Percentiles rank a stretch among this genome's conserved stretches.
phyloP scores from a whole-genome alignment of 2,329 filamentous ascomycete species.

The Colletotrichum tropicicola region DNA sequence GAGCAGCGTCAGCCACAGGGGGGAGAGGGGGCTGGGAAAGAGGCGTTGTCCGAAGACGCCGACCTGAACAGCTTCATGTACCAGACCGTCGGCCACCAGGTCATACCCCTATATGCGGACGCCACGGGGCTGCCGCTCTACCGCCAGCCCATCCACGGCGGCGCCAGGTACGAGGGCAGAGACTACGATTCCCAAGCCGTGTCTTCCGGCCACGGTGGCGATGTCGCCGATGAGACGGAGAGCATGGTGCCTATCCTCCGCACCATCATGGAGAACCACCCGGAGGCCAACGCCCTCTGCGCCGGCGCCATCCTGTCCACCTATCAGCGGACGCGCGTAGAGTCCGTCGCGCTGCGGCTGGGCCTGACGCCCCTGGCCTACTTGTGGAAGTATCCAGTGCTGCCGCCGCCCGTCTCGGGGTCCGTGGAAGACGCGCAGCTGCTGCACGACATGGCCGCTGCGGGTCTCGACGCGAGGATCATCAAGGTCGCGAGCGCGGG shows the following conservation, averaged over 20 bases:
- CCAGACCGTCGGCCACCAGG: constrained; percentile 90
- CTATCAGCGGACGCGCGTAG: constrained; percentile 95
- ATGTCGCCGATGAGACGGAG: constrained; percentile 82
- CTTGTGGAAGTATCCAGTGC: constrained; percentile 88
- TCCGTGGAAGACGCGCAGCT: constrained; percentile 61
- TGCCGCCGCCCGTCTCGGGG: constrained; percentile 60
- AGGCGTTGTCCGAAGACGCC: constrained; percentile 38
- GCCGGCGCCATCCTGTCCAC: constrained; percentile 94
- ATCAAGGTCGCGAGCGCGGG: constrained; percentile 95
- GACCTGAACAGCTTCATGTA: constrained; percentile 99
- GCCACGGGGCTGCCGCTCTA: constrained; percentile 87
- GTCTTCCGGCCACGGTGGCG: constrained; percentile 29
- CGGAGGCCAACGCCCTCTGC: constrained; percentile 84
- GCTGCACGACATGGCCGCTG: constrained; percentile 81
- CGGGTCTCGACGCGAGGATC: constrained; percentile 86
- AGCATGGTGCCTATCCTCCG: constrained; percentile 80
- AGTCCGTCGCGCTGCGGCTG: constrained; percentile 88
- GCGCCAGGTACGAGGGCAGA: constrained; percentile 73
- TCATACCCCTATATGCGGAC: constrained; percentile 84
- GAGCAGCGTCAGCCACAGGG: background rate
- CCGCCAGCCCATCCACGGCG: constrained; percentile 78
- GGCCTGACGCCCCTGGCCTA: constrained; percentile 84
- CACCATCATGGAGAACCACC: constrained; percentile 73
- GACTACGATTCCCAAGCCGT: constrained; percentile 67
- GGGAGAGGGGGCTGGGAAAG: background rate